Evolutionary conservation across 2,329 filamentous ascomycete genomes (phyloP), one percentile per base, ranked within the genome.

Genomic region (Colletotrichum sp.): DNA sequence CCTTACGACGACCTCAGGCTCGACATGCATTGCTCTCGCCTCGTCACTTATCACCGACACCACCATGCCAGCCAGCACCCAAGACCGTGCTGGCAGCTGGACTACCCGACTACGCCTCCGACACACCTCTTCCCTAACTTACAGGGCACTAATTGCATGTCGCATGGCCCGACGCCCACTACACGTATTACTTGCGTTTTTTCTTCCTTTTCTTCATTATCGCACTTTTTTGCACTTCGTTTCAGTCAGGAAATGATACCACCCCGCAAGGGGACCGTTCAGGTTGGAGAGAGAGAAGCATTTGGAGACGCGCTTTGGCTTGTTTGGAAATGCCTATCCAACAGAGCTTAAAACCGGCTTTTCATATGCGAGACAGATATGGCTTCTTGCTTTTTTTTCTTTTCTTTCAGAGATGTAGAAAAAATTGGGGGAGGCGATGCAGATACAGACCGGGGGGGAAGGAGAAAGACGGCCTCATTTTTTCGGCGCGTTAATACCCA

Each of bases 201-300:
- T 44, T 67, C 65, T 39, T 64, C 44, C 48, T 32, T 65, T 44
- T 67, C 65, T 39, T 64, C 36, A 15, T 28, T 36, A 34, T 66
- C 22, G 63, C 48, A 48, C 67, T 28, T 48, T 71, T 66, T 75
- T 67, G 66, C 57, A 70, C 66, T 75, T 77, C 71, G 52, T 71
- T 75, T 72, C 75, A 71, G 75, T 76, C 71, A 68, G 77, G 72
- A 78, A 77, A 78, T 77, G 77, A 78, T 78, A 78, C 77, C 77
- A 78, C 72, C 68, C 68, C 66, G 39, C 60, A 63, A 39, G 66
- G 66, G 55, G 71, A 71, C 32, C 66, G 66, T 76, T 71, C 36
- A 71, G 39, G 72, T 61, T 61, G 59, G 72, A 75, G 74, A 71
- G 48, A 55, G 25, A 27, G 30, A 15, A 6, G 25, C 9, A 25